A percentile compares a stretch with the other conserved stretches of the same genome.
phyloP scores from a whole-genome alignment of 768 basidiomycete genomes.

The Tulasnella sp. region DNA sequence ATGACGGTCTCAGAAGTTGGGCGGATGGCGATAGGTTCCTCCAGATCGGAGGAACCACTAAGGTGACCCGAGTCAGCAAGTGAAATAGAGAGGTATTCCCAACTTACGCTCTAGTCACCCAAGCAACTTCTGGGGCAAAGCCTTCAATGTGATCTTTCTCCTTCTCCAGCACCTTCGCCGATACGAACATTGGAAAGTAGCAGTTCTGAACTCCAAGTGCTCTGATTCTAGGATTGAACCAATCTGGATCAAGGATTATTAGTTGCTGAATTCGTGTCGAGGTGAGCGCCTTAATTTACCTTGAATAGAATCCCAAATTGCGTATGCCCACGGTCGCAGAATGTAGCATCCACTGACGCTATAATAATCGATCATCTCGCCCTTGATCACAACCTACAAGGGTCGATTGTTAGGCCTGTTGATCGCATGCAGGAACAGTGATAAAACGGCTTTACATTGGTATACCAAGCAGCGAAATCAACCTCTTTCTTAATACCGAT shows the following conservation, averaged over 20 bases:
- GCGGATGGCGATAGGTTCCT: constrained; percentile 95
- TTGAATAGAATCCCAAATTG: constrained; percentile 95
- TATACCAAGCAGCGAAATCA: constrained; percentile 92
- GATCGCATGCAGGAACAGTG: background rate
- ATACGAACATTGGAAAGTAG: constrained; percentile 99
- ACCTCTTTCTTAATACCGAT: constrained; percentile 93
- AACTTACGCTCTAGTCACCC: constrained; percentile 86
- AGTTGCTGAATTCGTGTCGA: background rate
- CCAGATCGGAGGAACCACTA: constrained; percentile 85
- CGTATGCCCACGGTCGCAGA: constrained; percentile 93
- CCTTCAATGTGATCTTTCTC: constrained; percentile 99
- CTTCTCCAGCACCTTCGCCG: constrained; percentile 78
- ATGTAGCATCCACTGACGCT: constrained; percentile 98
- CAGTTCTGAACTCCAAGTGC: constrained; percentile 92
- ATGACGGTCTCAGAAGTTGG: constrained; percentile 98
- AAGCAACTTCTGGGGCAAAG: constrained; percentile 99
- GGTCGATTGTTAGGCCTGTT: constrained; percentile 27
- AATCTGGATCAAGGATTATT: constrained; percentile 38
- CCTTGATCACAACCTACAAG: constrained; percentile 81
- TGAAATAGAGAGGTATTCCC: constrained; percentile 26
- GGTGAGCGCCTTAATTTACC: constrained; percentile 32
- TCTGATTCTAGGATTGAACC: constrained; percentile 90
- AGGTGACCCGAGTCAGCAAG: background rate
- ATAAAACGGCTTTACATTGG: constrained; percentile 47
- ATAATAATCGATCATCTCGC: constrained; percentile 99